These are phyloP conservation scores for Claviceps sp. DNA, from an alignment of 2,329 filamentous ascomycete species.

Conservation along the genomic window DNA sequence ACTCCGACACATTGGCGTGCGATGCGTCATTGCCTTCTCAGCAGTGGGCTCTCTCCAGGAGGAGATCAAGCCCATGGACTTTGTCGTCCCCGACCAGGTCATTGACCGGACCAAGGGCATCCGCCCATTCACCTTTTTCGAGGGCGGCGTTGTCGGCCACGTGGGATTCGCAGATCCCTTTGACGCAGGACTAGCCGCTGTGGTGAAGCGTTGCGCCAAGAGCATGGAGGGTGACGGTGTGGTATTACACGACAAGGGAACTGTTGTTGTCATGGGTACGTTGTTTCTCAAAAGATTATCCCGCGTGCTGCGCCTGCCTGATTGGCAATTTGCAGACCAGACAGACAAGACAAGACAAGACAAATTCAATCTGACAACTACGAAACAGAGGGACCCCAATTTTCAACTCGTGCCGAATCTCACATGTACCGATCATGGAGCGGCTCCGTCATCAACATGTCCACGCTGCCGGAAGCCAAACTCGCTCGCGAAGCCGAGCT, in stretches of 20 bases:
- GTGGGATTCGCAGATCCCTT: constrained; percentile 95
- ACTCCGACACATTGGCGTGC: constrained; percentile 78
- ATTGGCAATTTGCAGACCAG: too few species aligned
- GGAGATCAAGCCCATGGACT: constrained; percentile 89
- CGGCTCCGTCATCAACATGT: constrained; percentile 97
- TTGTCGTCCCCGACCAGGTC: constrained; percentile 89
- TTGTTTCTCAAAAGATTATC: constrained; percentile 7
- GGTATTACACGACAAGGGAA: constrained; percentile 69
- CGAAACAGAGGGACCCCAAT: constrained; percentile 77
- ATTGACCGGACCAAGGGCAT: constrained; percentile 96
- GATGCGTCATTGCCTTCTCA: constrained; percentile 85
- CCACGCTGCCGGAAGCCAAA: constrained; percentile 86
- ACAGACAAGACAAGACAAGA: background rate
- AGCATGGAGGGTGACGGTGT: constrained; percentile 73
- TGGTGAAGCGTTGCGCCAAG: constrained; percentile 65
- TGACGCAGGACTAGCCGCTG: constrained; percentile 59
- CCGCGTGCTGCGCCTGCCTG: background rate
- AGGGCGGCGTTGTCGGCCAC: constrained; percentile 81
- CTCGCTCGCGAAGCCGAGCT: constrained; percentile 93
- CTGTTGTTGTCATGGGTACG: constrained; percentile 81
- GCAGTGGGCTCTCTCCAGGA: constrained; percentile 89
- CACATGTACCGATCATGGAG: constrained; percentile 93
- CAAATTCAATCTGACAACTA: background rate
- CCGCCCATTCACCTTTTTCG: constrained; percentile 91
- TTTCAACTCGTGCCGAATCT: constrained; percentile 90